Conservation (phyloP, 805 yeast genomes). For the Schizosaccharomyces cryophilus region DNA sequence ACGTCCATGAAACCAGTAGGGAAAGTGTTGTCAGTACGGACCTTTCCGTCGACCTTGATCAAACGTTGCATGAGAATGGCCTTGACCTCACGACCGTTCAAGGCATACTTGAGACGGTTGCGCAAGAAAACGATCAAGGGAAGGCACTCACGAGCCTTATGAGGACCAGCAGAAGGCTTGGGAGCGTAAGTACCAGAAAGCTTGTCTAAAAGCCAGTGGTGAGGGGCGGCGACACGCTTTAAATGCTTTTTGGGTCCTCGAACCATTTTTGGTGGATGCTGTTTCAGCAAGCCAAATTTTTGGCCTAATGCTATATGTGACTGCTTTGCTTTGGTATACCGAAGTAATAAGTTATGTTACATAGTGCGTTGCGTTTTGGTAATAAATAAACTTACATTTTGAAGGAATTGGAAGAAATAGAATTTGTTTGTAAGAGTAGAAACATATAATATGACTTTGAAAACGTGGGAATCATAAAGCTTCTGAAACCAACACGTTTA, state of each 20-base stretch:
- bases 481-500: no score
- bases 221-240: slow-evolving; percentile 99
- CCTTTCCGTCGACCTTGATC: slow-evolving; percentile 96
- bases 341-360: background rate
- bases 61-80: slow-evolving; percentile 96
- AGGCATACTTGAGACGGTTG: slow-evolving; percentile 96
- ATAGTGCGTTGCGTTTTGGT: background rate
- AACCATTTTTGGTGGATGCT: slow-evolving; percentile 20
- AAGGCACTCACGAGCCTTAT: slow-evolving; percentile 92
- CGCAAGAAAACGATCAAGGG: slow-evolving; percentile 91
- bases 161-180: slow-evolving; percentile 99
- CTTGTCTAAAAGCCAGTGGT: slow-evolving; percentile 99
- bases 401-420: no score
- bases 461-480: no score
- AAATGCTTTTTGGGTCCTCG: slow-evolving; percentile 61
- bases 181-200: slow-evolving; percentile 98
- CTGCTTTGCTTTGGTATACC: background rate
- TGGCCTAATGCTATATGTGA: background rate
- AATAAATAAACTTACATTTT: no score
- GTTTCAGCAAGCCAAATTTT: background rate
- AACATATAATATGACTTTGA: no score
- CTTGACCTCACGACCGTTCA: slow-evolving; percentile 96
- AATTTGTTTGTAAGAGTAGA: no score
- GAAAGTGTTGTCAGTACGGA: slow-evolving; percentile 95
- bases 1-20: slow-evolving; percentile 99